Conservation (phyloP, 257 asterid species). For the Ajuga chamaepitys region DNA sequence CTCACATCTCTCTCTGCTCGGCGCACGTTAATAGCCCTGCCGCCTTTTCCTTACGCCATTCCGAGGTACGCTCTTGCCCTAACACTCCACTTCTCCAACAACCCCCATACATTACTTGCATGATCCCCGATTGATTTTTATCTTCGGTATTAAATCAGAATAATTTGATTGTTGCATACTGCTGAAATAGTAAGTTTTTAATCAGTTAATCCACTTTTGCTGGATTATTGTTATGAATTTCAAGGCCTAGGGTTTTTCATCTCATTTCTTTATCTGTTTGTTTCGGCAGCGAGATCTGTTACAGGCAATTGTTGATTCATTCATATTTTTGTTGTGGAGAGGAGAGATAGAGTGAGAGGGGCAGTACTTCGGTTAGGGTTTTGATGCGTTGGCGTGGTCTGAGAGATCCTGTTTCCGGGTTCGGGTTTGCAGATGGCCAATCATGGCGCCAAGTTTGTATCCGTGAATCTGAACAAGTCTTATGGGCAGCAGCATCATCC, state of each 20-base stretch:
- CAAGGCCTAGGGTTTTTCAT: conserved; percentile 26
- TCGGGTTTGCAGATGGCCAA: conserved; percentile 70
- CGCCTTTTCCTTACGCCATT: conserved; percentile 41
- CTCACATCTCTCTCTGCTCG: conserved; percentile 25
- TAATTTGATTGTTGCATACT: neutral
- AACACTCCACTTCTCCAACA: neutral
- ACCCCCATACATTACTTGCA: neutral
- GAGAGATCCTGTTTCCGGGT: conserved; percentile 32
- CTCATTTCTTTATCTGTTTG: neutral
- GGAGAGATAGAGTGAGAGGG: conserved; percentile 25
- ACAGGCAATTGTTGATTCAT: conserved; percentile 18
- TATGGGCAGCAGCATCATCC: conserved; percentile 68
- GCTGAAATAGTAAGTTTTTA: conserved; percentile 1
- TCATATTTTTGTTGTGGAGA: conserved; percentile 16
- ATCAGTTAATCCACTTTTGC: neutral
- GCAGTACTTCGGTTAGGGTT: conserved; percentile 32
- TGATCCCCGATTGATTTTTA: conserved; percentile 22
- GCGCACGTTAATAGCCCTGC: conserved; percentile 46
- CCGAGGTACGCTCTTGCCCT: conserved; percentile 35
- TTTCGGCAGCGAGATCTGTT: conserved; percentile 38
- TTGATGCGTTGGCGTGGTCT: conserved; percentile 66
- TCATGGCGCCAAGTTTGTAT: conserved; percentile 76
- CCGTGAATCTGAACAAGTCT: conserved; percentile 80
- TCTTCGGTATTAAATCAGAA: neutral
- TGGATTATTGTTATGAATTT: neutral